Percentiles rank a stretch among this genome's conserved stretches.
These are phyloP conservation scores for Hydrangea macrophylla DNA, from an alignment of 148 eudicot species.

Conservation along the genomic window DNA sequence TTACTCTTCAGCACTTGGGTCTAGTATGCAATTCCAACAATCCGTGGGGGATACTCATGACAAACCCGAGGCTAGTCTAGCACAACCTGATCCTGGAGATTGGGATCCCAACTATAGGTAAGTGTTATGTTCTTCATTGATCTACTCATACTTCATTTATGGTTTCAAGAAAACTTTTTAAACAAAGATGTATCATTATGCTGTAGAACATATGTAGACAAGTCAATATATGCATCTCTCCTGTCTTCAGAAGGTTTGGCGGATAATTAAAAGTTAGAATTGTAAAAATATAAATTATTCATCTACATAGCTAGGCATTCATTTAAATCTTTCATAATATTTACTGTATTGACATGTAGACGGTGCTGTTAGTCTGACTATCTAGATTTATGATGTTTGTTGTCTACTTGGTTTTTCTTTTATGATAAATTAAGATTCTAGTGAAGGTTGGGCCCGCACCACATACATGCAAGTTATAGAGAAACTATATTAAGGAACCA, in stretches of 20 bases:
- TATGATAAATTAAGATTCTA: too few relatives aligned
- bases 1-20: constrained; percentile 37
- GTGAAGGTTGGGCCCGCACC: too few relatives aligned
- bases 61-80: constrained; percentile 42
- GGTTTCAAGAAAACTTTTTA: not conserved
- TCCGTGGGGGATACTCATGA: constrained; percentile 37
- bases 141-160: not conserved
- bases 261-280: too few relatives aligned
- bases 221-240: not conserved
- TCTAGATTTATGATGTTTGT: too few relatives aligned
- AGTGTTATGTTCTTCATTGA: constrained; percentile 4
- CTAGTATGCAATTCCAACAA: constrained; percentile 32
- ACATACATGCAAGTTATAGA: too few relatives aligned
- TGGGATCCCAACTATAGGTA: constrained; percentile 99
- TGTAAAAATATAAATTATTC: too few relatives aligned
- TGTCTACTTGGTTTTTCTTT: too few relatives aligned
- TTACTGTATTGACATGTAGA: too few relatives aligned
- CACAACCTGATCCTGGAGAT: constrained; percentile 87
- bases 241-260: not conserved
- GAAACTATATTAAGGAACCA: too few relatives aligned
- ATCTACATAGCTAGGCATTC: too few relatives aligned
- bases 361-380: too few relatives aligned
- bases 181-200: not conserved
- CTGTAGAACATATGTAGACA: not conserved
- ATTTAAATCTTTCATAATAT: too few relatives aligned